Base-by-base conservation (phyloP, 139 green algal species). In the Microglena sp. region DNA sequence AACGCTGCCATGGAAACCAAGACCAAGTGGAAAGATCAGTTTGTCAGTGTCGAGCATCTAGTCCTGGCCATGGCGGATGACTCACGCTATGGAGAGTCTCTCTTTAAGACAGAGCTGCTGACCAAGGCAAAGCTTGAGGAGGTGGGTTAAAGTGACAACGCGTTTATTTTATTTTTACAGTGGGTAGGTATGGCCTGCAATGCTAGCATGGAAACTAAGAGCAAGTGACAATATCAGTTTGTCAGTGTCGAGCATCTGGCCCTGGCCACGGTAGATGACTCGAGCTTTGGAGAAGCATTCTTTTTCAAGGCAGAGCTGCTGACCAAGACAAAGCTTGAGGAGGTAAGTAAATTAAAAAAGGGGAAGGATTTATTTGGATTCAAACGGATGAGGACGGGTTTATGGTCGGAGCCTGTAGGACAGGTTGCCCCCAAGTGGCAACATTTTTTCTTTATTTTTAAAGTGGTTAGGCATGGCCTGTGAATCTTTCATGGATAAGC, bases 161-260 rank as follows among this genome's bases (percentile, higher is more conserved):
- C 15, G 40, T 50, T 15, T 50, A 15, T 50, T 15, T 50, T 11
- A 11, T 50, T 50, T n/a, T n/a, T n/a, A n/a, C n/a, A n/a, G n/a
- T 2, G 54, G 2, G 43, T 31, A 18, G 22, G 21, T 26, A 22
- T 24, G 15, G 32, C 34, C 6, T 1, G 57, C 2, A 8, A 29
- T 8, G 58, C 34, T 1, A 53, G 58, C 30, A 84, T 94, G 70
- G 74, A 85, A 31, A 57, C 88, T 21, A 87, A 92, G 74, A 5
- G 5, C 30, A 76, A 87, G 36, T 86, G 80, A 82, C 75, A 78
- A 40, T 89, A 97, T 72, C 44, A 82, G 53, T 98, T 89, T 59
- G 83, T 93, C 26, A 87, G 71, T 8, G 85, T 98, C 15, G 93
- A 98, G 83, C 92, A 98, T 76, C 76, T 98, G 66, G 54, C 97